Evolutionary conservation across 2,329 filamentous ascomycete genomes (phyloP), one percentile per base, ranked within the genome.

Genomic region (Paracoccidioides lutzii): DNA sequence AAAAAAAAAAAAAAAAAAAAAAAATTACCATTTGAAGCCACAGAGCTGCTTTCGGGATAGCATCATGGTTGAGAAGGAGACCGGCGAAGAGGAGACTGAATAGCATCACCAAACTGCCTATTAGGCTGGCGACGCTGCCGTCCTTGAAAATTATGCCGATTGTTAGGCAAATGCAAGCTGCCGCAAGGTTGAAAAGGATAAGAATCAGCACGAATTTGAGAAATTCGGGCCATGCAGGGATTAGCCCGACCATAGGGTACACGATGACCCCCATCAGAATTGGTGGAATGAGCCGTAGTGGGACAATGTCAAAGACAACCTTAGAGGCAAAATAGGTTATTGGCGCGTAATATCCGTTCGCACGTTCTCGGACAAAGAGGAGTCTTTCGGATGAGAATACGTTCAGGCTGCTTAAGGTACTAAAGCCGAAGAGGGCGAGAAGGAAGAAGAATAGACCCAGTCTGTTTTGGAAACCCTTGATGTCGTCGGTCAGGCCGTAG

Each of bases 381-480:
- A 96, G 80, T 46, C 93, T 81, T 71, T 98, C 93, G 0, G 88
- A 81, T 0, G 90, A 90, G 70, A 98, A 98, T 9, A 96, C 91
- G 35, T 87, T 95, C 55, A 98, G 77, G 64, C 88, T 94, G 0
- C 93, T 97, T 42, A 98, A 77, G 0, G 91, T 96, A 71, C 89
- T 95, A 76, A 98, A 98, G 8, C 93, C 93, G 64, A 97, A 98
- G 2, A 98, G 79, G 0, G 93, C 90, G 1, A 98, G 80, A 38
- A 98, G 79, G 76, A 98, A 98, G 76, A 98, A 95, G 80, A 98
- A 98, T 12, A 98, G 81, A 59, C 93, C 93, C 4, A 98, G 83
- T 22, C 93, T 83, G 70, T 98, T 98, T 71, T 98, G 93, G 79
- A 98, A 98, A 38, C 94, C 93, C 59, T 89, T 86, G 63, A 98